phyloP scores from a whole-genome alignment of 2,329 filamentous ascomycete genomes.

The Parastagonospora avenae region DNA sequence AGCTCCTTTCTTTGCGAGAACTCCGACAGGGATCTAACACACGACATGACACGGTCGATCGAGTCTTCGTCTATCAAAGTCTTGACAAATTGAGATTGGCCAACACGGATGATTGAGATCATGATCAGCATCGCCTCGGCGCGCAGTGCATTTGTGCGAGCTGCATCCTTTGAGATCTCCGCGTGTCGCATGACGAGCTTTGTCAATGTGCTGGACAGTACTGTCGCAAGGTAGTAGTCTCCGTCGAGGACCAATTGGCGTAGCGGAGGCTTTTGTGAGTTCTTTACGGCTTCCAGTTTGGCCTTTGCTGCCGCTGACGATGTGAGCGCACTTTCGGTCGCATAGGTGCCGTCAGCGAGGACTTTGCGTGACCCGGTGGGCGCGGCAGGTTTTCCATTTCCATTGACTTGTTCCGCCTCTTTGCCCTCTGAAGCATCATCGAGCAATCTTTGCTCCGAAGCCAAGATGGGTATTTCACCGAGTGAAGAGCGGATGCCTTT shows the following conservation, averaged over 20 bases:
- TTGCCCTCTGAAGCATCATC: slow-evolving; percentile 73
- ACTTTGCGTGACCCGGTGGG: slow-evolving; percentile 89
- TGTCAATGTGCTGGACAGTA: slow-evolving; percentile 92
- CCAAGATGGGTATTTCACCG: slow-evolving; percentile 95
- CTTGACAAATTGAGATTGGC: slow-evolving; percentile 98
- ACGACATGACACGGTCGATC: slow-evolving; percentile 98
- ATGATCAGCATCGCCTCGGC: slow-evolving; percentile 99
- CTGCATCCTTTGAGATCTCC: slow-evolving; percentile 83
- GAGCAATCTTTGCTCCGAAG: slow-evolving; percentile 88
- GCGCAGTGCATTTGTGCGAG: slow-evolving; percentile 89
- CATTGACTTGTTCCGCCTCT: slow-evolving; percentile 75
- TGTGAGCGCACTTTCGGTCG: slow-evolving; percentile 93
- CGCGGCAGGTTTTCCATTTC: slow-evolving; percentile 74
- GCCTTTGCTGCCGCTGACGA: slow-evolving; percentile 89
- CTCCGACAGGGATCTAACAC: slow-evolving; percentile 88
- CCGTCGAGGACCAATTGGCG: slow-evolving; percentile 91
- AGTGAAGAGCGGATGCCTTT: slow-evolving; percentile 91
- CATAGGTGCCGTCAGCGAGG: slow-evolving; percentile 94
- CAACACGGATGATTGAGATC: slow-evolving; percentile 97
- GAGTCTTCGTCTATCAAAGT: slow-evolving; percentile 97
- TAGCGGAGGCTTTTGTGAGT: slow-evolving; percentile 93
- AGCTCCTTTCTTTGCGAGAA: slow-evolving; percentile 89
- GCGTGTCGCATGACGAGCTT: slow-evolving; percentile 98
- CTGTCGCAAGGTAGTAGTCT: slow-evolving; percentile 94
- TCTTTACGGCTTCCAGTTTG: slow-evolving; percentile 93